phyloP scores from a whole-genome alignment of 805 yeast species.

The Saturnispora dispora region DNA sequence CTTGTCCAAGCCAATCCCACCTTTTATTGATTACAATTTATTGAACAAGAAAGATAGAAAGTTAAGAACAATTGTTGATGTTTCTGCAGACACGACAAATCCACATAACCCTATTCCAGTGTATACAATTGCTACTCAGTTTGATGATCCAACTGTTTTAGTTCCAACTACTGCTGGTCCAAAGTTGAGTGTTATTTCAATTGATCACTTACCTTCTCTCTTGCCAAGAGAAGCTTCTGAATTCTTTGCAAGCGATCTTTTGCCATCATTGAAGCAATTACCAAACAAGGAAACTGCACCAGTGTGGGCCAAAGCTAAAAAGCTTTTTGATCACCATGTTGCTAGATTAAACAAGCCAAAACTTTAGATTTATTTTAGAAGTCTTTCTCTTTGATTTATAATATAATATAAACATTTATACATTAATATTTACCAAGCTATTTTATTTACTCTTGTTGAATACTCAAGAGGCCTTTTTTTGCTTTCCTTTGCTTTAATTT shows the following conservation, averaged over 20 bases:
- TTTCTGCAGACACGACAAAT: conserved; percentile 96
- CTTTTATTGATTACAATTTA: conserved; percentile 65
- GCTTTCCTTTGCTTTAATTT: conserved; percentile 35
- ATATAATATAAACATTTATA: background rate
- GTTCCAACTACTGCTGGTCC: conserved; percentile 79
- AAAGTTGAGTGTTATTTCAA: conserved; percentile 81
- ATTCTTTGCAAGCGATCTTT: conserved; percentile 73
- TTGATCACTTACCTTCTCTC: conserved; percentile 92
- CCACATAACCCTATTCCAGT: conserved; percentile 98
- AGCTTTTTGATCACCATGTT: conserved; percentile 76
- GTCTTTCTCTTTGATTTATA: background rate
- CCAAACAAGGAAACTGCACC: conserved; percentile 76
- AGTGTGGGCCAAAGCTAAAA: conserved; percentile 88
- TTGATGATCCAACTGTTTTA: conserved; percentile 79
- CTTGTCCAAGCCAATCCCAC: conserved; percentile 86
- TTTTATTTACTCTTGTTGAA: conserved; percentile 35
- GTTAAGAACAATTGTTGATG: conserved; percentile 90
- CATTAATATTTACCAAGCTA: background rate
- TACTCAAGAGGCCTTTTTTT: conserved; percentile 35
- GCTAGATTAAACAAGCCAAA: conserved; percentile 50
- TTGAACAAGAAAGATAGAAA: conserved; percentile 63
- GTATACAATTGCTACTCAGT: conserved; percentile 81
- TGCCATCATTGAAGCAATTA: conserved; percentile 81
- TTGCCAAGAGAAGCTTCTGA: conserved; percentile 97
- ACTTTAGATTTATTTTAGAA: conserved; percentile 17